Evolutionary conservation across 345 rosid genomes (phyloP).

Genomic region (Dipteronia dyeriana): DNA sequence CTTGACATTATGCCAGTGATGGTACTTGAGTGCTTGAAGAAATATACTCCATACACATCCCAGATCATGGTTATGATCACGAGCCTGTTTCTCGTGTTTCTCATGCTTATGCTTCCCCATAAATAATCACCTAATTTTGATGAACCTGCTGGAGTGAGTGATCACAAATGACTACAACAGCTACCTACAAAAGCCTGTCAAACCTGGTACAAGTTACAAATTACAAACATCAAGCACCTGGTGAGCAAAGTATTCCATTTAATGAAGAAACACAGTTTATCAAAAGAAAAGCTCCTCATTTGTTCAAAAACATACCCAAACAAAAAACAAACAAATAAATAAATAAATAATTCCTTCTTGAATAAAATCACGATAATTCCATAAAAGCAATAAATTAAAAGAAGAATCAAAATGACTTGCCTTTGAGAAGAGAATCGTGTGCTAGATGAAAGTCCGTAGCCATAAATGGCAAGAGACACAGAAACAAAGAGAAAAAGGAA

Average conservation of each 20-base stretch:
- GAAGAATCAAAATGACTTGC: not conserved
- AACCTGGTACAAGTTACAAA: conserved; percentile 35
- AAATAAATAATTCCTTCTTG: no score
- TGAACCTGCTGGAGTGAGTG: not conserved
- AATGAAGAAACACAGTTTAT: no score
- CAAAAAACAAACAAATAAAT: no score
- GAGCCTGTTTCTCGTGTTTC: conserved; percentile 29
- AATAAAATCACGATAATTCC: not conserved
- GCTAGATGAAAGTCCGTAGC: not conserved
- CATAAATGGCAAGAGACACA: not conserved
- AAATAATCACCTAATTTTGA: not conserved
- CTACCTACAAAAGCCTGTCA: conserved; percentile 19
- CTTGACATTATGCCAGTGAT: conserved; percentile 66
- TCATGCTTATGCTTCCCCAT: conserved; percentile 57
- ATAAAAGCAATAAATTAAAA: not conserved
- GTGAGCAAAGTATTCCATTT: not conserved
- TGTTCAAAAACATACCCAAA: no score
- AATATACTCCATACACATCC: conserved; percentile 69
- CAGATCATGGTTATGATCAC: conserved; percentile 34
- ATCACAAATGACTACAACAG: conserved; percentile 12
- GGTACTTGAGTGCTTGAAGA: conserved; percentile 59
- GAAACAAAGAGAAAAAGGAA: no score
- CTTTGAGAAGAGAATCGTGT: not conserved
- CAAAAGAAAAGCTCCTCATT: no score
- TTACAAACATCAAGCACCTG: conserved; percentile 11